A percentile compares a stretch with the other conserved stretches of the same genome.
These are phyloP conservation scores for Neurospora sublineolata DNA, from an alignment of 495 filamentous ascomycete genomes.

Conservation along the genomic window DNA sequence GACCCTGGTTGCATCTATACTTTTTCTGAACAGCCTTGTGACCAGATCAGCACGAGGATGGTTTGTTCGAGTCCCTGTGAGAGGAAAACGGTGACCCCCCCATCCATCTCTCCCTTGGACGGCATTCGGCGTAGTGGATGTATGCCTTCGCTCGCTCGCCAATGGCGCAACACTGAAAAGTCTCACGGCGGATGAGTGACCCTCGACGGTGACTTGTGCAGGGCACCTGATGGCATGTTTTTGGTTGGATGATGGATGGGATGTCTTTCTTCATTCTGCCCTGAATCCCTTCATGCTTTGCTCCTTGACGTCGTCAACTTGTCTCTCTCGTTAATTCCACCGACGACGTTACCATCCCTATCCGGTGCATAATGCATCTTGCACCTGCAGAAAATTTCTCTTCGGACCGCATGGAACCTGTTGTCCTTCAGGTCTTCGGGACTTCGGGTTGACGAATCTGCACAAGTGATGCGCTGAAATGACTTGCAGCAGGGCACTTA, in stretches of 20 bases:
- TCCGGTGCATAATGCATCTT: background rate
- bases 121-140: background rate
- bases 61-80: background rate
- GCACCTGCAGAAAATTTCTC: background rate
- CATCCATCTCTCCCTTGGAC: background rate
- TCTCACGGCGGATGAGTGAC: background rate
- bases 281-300: background rate
- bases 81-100: background rate
- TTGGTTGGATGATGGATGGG: background rate
- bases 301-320: background rate
- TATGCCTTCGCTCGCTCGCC: background rate
- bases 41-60: background rate
- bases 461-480: background rate
- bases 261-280: background rate
- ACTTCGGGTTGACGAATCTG: background rate
- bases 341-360: background rate
- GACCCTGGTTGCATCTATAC: background rate
- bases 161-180: background rate
- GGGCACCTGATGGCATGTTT: background rate
- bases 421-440: background rate
- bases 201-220: background rate
- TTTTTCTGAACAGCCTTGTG: conserved; percentile 2
- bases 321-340: background rate
- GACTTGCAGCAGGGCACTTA: background rate
- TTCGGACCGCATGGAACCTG: background rate